Base-by-base conservation (phyloP, 805 yeast genomes). In the Ogataea parapolymorpha region DNA sequence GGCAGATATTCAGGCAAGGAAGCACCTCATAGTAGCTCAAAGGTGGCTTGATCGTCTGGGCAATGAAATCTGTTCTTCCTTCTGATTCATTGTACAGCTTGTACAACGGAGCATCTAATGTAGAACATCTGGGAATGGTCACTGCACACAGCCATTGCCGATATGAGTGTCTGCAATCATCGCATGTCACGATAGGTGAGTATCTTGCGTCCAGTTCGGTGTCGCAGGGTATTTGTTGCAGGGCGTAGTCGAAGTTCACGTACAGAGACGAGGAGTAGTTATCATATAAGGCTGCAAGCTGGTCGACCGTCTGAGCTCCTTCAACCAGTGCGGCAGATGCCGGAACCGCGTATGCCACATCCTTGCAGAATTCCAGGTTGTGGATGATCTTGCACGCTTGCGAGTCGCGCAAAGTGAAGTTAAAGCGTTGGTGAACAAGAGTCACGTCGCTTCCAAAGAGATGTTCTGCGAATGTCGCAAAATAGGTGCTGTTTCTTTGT, bases 311-410 rank as follows among this genome's bases (percentile, higher is more conserved):
- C 26, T 56, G 57, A 3, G 52, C 45, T 2, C 62, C 61, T 23
- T 64, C 26, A 15, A 53, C 29, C n/a, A 52, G 56, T 8, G 45
- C 38, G 6, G 40, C 44, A 12, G 64, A 65, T 6, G 61, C 70
- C 0, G 98, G 98, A 0, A 86, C 96, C 0, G 95, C 74, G 63
- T 90, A 91, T 1, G 96, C 93, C 17, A 91, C 95, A 33, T 77
- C 75, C 23, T 70, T 61, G 61, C 99, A 91, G 55, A 89, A 89
- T 2, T 76, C 80, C 44, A 91, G 68, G 44, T 78, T 84, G 58
- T 77, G 87, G 13, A 89, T 75, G 35, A 90, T 63, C 45, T 82
- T 77, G 59, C 99, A 91, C 2, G 85, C 74, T 14, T 68, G 65
- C 2, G 70, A 57, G 18, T 60, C 61, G 60, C 75, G 62, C 2